phyloP scores from a whole-genome alignment of 2,329 filamentous ascomycete genomes.

The Apiospora marii region DNA sequence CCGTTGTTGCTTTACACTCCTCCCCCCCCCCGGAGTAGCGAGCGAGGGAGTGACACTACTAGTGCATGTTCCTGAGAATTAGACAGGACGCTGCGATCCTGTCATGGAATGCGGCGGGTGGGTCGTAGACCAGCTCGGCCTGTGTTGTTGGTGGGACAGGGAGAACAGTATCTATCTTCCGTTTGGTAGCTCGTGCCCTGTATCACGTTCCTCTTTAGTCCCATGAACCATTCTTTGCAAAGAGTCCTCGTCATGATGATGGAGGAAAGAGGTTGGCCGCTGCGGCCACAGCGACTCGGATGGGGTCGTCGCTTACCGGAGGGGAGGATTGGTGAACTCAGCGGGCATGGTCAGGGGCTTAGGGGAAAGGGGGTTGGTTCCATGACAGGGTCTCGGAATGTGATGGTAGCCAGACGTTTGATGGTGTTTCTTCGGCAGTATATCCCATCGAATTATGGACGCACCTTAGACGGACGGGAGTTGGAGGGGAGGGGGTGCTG shows the following conservation, averaged over 20 bases:
- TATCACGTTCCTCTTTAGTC: slow-evolving; percentile 7
- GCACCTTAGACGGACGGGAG: slow-evolving; percentile 7
- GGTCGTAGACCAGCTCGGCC: neutral
- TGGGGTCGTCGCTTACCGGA: slow-evolving; percentile 9
- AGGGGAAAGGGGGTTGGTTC: neutral
- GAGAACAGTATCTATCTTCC: slow-evolving; percentile 8
- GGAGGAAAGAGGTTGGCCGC: neutral
- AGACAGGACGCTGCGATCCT: neutral
- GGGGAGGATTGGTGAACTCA: slow-evolving; percentile 2
- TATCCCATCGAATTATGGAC: neutral
- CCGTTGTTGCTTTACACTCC: neutral
- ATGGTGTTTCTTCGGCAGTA: slow-evolving; percentile 10
- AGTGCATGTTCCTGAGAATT: neutral
- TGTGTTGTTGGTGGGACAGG: slow-evolving; percentile 15
- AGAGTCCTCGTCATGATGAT: neutral
- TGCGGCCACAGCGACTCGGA: neutral
- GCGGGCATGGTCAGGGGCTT: neutral
- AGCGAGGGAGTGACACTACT: neutral
- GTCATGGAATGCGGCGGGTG: slow-evolving; percentile 7
- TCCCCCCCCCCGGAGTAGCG: neutral
- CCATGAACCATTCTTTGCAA: neutral
- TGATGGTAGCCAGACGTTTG: neutral
- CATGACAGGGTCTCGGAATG: neutral
- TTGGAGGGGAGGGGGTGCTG: neutral
- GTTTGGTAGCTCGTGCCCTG: slow-evolving; percentile 15